phyloP scores from a whole-genome alignment of 768 basidiomycete species.

The Cubamyces lactineus region DNA sequence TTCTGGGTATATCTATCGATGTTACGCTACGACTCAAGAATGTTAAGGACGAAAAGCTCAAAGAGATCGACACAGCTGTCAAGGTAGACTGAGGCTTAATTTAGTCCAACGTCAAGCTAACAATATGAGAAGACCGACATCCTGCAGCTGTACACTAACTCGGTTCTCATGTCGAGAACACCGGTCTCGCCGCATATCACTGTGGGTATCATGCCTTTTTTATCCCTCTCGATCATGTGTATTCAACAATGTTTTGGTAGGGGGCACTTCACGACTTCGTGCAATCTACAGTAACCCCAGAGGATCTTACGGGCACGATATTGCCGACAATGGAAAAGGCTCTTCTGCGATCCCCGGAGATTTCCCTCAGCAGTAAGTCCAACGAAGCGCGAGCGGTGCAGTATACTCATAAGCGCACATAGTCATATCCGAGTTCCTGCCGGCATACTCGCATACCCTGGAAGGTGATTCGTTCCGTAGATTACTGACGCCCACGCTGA shows the following conservation, averaged over 20 bases:
- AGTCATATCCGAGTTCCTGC: slow-evolving; percentile 65
- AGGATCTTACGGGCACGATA: slow-evolving; percentile 56
- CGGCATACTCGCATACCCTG: slow-evolving; percentile 54
- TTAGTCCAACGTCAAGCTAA: background rate
- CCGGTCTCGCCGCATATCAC: slow-evolving; percentile 59
- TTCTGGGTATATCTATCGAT: slow-evolving; percentile 71
- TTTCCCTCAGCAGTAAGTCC: slow-evolving; percentile 59
- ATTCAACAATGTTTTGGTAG: slow-evolving; percentile 36
- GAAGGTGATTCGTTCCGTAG: slow-evolving; percentile 52
- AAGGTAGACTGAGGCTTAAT: slow-evolving; percentile 43
- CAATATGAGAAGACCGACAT: slow-evolving; percentile 52
- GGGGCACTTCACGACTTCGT: slow-evolving; percentile 67
- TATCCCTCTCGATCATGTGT: background rate
- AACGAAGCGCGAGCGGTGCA: slow-evolving; percentile 26
- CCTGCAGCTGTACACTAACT: slow-evolving; percentile 57
- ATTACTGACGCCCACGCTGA: slow-evolving; percentile 60
- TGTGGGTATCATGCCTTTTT: slow-evolving; percentile 42
- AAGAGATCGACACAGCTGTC: slow-evolving; percentile 46
- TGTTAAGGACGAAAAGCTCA: slow-evolving; percentile 47
- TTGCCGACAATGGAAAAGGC: slow-evolving; percentile 81
- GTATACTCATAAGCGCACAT: slow-evolving; percentile 1
- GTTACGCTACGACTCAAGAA: slow-evolving; percentile 72
- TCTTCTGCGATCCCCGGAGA: slow-evolving; percentile 80
- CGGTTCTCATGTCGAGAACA: slow-evolving; percentile 70
- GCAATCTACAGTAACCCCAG: slow-evolving; percentile 47